phyloP scores from a whole-genome alignment of 2,329 filamentous ascomycete genomes.

The Cadophora gregata region DNA sequence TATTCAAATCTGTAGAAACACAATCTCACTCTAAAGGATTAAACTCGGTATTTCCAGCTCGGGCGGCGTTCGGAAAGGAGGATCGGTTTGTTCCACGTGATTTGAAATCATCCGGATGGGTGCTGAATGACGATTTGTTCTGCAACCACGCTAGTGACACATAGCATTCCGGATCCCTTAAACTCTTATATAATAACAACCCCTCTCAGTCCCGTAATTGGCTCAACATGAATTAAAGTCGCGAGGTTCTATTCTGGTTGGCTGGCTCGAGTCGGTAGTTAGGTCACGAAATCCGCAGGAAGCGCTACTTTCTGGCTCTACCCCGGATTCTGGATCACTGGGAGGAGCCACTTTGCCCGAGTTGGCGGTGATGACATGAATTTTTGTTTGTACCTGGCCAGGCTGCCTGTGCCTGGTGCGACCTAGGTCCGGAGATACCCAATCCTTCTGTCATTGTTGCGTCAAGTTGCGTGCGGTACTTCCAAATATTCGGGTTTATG shows the following conservation, averaged over 20 bases:
- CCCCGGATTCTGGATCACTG: constrained; percentile 21
- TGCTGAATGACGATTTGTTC: not conserved
- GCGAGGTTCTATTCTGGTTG: not conserved
- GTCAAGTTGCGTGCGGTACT: constrained; percentile 9
- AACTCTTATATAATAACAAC: constrained; percentile 19
- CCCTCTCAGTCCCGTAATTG: not conserved
- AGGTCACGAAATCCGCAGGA: not conserved
- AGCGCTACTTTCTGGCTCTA: constrained; percentile 1
- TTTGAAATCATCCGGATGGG: not conserved
- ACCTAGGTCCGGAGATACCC: constrained; percentile 33
- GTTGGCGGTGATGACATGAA: constrained; percentile 8
- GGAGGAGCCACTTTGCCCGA: constrained; percentile 13
- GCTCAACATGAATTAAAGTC: not conserved
- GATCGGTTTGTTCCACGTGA: not conserved
- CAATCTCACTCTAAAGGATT: not conserved
- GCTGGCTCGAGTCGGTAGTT: not conserved
- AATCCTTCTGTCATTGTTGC: constrained; percentile 33
- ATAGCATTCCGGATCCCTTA: constrained; percentile 2
- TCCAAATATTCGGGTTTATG: not conserved
- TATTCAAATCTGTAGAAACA: not conserved
- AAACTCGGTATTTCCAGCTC: constrained; percentile 5
- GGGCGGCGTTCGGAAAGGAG: constrained; percentile 6
- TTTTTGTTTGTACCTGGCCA: not conserved
- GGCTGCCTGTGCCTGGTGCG: constrained; percentile 12
- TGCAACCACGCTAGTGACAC: constrained; percentile 9